Base-by-base conservation (phyloP, 306 rosid species). In the Cucurbita moschata region DNA sequence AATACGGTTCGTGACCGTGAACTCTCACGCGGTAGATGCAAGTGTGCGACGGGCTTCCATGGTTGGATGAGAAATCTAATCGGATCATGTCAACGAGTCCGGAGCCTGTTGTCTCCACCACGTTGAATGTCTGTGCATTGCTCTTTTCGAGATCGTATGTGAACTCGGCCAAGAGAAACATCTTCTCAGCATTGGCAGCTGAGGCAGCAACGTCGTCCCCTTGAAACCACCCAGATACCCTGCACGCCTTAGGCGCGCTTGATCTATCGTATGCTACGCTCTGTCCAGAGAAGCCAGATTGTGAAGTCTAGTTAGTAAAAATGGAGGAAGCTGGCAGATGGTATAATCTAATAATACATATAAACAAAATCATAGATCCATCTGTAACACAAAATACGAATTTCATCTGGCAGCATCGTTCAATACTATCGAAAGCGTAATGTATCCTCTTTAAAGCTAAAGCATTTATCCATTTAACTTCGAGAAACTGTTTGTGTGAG, bases 11-110 rank as follows among this genome's bases (percentile, higher is more conserved):
- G 53, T 62, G 90, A 26, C 97, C 99, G 35, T 95, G 99, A 44
- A 89, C 97, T 81, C 96, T 80, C 57, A 95, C 79, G 16, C 99
- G 99, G 78, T 95, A 95, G 77, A 91, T 89, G 86, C 97, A 91
- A 15, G 99, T 95, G 72, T 91, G 97, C 0, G 99, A 88, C 44
- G 94, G 79, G 83, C 85, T 88, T 77, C 97, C 96, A 12, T 95
- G 89, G 86, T 95, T 91, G 46, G 97, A 91, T 1, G 88, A 85
- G 83, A 91, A 91, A 67, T 89, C 97, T 7, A 95, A 85, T 89
- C 92, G 85, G 49, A 95, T 79, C 3, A 86, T 89, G 86, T 95
- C 86, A 2, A 95, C 62, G 26, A 85, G 71, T 38, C 82, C 73
- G 12, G 85, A 49, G 38, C 79, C 79, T 1, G 83, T 79, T 4